Evolutionary conservation across 768 basidiomycete genomes (phyloP).

Genomic region (Cyclocybe cylindracea): DNA sequence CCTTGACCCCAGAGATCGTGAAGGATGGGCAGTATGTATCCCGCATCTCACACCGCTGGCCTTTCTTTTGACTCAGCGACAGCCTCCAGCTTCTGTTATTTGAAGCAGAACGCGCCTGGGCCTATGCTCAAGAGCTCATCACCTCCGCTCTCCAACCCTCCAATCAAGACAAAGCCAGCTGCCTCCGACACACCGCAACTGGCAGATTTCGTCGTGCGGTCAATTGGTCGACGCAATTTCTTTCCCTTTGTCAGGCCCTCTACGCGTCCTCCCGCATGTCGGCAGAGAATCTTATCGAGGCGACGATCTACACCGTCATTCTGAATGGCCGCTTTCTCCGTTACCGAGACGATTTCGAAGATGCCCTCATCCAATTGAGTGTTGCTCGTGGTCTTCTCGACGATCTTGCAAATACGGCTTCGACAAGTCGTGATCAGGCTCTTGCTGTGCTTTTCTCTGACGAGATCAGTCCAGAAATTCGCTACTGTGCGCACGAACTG

Average conservation of each 20-base stretch:
- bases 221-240: slow-evolving; percentile 75
- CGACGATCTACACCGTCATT: slow-evolving; percentile 75
- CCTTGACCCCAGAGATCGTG: slow-evolving; percentile 64
- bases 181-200: slow-evolving; percentile 73
- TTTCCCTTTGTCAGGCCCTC: slow-evolving; percentile 72
- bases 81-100: slow-evolving; percentile 85
- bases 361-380: slow-evolving; percentile 72
- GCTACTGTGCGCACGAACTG: slow-evolving; percentile 90
- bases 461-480: slow-evolving; percentile 86
- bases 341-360: slow-evolving; percentile 73
- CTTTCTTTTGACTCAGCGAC: slow-evolving; percentile 4
- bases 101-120: slow-evolving; percentile 92
- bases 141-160: slow-evolving; percentile 50
- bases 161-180: slow-evolving; percentile 50
- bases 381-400: slow-evolving; percentile 78
- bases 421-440: slow-evolving; percentile 84
- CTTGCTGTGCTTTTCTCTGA: slow-evolving; percentile 83
- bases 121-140: slow-evolving; percentile 80
- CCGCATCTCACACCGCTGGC: slow-evolving; percentile 8
- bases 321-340: slow-evolving; percentile 84
- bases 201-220: slow-evolving; percentile 80
- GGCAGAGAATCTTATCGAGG: slow-evolving; percentile 64
- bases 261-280: slow-evolving; percentile 52
- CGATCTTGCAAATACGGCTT: slow-evolving; percentile 59
- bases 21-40: slow-evolving; percentile 78